Evolutionary conservation across 176 grass and related monocot species (phyloP).

Genomic region (Neostapfia colusana): DNA sequence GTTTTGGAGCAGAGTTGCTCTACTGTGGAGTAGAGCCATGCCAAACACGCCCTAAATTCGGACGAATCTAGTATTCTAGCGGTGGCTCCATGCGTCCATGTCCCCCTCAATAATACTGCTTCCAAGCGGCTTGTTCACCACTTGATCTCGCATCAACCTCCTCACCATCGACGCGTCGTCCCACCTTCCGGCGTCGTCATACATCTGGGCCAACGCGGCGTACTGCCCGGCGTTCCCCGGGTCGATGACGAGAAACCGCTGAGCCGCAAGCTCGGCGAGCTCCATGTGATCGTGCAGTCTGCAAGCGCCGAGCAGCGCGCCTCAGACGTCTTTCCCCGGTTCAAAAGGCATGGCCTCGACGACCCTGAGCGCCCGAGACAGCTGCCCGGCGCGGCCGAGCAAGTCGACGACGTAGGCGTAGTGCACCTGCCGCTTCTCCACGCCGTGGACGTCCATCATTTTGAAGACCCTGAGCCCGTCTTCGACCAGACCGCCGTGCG

Average conservation of each 20-base stretch:
- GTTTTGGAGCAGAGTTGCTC: no score
- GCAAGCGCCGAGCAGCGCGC: conserved; percentile 1
- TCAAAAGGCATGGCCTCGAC: conserved; percentile 1
- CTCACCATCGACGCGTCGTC: conserved; percentile 27
- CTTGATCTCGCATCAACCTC: conserved; percentile 13
- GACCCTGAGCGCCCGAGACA: conserved; percentile 8
- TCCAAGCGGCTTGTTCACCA: conserved; percentile 25
- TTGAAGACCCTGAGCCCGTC: conserved; percentile 17
- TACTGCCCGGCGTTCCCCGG: conserved; percentile 15
- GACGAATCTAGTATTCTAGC: no score
- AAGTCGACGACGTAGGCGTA: conserved; percentile 7
- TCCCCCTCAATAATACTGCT: conserved; percentile 25
- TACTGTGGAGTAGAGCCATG: no score
- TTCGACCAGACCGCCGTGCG: conserved; percentile 16
- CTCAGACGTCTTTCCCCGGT: conserved; percentile 32
- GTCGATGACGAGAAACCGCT: conserved; percentile 21
- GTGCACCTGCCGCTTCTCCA: conserved; percentile 11
- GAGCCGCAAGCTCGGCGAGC: conserved; percentile 18
- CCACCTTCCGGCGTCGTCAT: conserved; percentile 28
- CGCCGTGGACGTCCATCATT: background rate
- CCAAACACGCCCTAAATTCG: no score
- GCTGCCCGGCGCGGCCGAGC: conserved; percentile 29
- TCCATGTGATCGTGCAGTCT: conserved; percentile 26
- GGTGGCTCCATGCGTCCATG: background rate
- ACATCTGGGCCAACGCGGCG: conserved; percentile 31